phyloP scores from a whole-genome alignment of 176 grass and related monocot species.

The Zoysia pacifica region DNA sequence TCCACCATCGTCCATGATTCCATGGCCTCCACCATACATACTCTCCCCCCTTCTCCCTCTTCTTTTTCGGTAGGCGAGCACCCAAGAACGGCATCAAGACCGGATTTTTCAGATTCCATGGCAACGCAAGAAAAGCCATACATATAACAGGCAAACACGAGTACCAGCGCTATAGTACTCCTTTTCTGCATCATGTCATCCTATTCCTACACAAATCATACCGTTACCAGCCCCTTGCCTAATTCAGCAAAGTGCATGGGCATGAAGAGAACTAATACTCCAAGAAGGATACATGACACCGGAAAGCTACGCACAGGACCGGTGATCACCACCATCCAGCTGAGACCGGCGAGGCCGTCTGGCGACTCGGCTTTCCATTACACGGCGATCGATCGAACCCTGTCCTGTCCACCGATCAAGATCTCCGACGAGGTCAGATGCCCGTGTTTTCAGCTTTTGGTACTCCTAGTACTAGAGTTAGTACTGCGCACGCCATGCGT shows the following conservation, averaged over 20 bases:
- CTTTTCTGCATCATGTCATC: not conserved
- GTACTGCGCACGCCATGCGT: conserved; percentile 37
- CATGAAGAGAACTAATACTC: not conserved
- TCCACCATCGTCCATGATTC: not conserved
- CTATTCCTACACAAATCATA: not conserved
- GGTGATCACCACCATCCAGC: too few species aligned
- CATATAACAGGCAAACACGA: not conserved
- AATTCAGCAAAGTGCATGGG: not conserved
- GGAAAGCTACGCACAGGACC: too few species aligned
- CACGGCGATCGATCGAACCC: too few species aligned
- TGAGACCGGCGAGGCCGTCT: not conserved
- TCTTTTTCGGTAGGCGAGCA: not conserved
- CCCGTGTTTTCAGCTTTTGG: conserved; percentile 9
- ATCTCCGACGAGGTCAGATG: not conserved
- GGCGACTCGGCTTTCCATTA: conserved; percentile 1
- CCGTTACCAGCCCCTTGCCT: not conserved
- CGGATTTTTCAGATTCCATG: not conserved
- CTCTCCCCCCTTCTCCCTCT: not conserved
- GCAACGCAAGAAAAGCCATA: conserved; percentile 23
- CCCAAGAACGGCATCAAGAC: too few species aligned
- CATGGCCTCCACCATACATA: not conserved
- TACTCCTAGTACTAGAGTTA: not conserved
- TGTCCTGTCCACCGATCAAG: too few species aligned
- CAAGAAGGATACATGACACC: too few species aligned
- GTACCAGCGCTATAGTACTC: too few species aligned